Conservation (phyloP, 2,329 filamentous ascomycete genomes). For the Dothideomycetidae sp. region DNA sequence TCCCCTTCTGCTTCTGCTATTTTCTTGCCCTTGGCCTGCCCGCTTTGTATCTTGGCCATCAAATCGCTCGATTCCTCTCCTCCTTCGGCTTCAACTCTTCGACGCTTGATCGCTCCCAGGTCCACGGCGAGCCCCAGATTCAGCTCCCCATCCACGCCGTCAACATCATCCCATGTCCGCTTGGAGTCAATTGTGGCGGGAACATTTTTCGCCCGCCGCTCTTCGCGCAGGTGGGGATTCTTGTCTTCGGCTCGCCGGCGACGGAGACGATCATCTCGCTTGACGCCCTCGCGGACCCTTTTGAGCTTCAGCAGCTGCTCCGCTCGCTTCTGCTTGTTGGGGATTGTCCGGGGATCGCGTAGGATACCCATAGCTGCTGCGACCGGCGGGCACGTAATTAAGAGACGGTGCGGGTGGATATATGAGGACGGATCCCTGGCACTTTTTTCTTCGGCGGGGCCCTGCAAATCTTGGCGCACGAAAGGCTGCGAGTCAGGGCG, state of each 20-base stretch:
- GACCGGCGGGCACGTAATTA: not conserved
- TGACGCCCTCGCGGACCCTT: conserved; percentile 56
- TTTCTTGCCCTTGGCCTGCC: conserved; percentile 8
- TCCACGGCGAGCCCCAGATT: conserved; percentile 31
- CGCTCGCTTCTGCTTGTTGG: conserved; percentile 57
- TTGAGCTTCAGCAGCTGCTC: conserved; percentile 69
- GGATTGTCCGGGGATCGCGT: conserved; percentile 20
- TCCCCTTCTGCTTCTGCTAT: conserved; percentile 31
- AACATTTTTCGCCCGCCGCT: conserved; percentile 63
- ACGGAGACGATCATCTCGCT: conserved; percentile 61
- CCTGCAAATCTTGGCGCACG: conserved; percentile 4
- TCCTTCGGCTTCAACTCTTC: conserved; percentile 27
- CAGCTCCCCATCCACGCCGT: conserved; percentile 27
- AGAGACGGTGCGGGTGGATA: conserved; percentile 23
- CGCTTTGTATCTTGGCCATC: no score
- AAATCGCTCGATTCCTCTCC: conserved; percentile 18
- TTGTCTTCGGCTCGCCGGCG: conserved; percentile 75
- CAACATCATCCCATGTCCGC: conserved; percentile 62
- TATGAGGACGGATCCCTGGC: conserved; percentile 29
- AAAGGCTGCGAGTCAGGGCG: conserved; percentile 1
- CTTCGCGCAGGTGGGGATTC: conserved; percentile 59
- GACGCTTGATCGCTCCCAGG: conserved; percentile 31
- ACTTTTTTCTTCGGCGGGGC: conserved; percentile 8
- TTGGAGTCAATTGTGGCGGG: conserved; percentile 74
- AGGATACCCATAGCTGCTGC: conserved; percentile 18